phyloP scores from a whole-genome alignment of 2,329 filamentous ascomycete species.

The Emmonsia crescens region DNA sequence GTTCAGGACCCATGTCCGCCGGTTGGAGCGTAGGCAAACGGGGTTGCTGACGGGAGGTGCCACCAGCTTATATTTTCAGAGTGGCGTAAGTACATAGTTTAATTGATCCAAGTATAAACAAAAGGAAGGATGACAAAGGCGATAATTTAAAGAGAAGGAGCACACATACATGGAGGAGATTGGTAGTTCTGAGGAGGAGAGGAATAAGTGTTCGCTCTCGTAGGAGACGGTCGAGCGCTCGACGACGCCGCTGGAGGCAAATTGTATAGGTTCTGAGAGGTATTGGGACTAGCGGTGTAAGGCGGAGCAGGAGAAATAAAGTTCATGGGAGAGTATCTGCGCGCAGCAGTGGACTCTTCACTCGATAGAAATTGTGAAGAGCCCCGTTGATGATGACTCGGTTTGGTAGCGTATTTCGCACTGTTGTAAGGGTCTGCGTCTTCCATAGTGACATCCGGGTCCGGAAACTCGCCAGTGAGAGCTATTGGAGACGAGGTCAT shows the following conservation, averaged over 20 bases:
- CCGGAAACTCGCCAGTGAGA: slow-evolving; percentile 53
- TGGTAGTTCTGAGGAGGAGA: slow-evolving; percentile 49
- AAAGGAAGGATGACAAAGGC: neutral
- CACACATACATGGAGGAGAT: slow-evolving; percentile 45
- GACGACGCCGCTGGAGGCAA: slow-evolving; percentile 43
- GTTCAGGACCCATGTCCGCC: slow-evolving; percentile 56
- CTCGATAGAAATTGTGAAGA: slow-evolving; percentile 63
- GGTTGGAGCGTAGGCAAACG: slow-evolving; percentile 65
- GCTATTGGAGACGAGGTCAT: slow-evolving; percentile 50
- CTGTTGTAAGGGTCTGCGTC: slow-evolving; percentile 77
- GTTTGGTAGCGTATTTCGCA: slow-evolving; percentile 74
- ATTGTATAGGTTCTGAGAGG: slow-evolving; percentile 40
- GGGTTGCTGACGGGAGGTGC: slow-evolving; percentile 40
- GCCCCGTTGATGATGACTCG: slow-evolving; percentile 59
- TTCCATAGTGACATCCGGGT: slow-evolving; percentile 75
- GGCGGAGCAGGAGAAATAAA: slow-evolving; percentile 68
- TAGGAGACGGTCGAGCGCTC: slow-evolving; percentile 65
- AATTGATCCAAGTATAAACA: neutral
- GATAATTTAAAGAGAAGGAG: neutral
- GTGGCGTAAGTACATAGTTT: neutral
- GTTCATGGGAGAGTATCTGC: slow-evolving; percentile 96
- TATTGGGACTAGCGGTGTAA: slow-evolving; percentile 56
- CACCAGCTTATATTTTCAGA: slow-evolving; percentile 9
- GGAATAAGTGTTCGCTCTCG: slow-evolving; percentile 49
- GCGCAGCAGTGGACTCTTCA: slow-evolving; percentile 70